Conservation (phyloP, 1,139 yeast species). For the Nakaseomyces kungkrabaensis region DNA sequence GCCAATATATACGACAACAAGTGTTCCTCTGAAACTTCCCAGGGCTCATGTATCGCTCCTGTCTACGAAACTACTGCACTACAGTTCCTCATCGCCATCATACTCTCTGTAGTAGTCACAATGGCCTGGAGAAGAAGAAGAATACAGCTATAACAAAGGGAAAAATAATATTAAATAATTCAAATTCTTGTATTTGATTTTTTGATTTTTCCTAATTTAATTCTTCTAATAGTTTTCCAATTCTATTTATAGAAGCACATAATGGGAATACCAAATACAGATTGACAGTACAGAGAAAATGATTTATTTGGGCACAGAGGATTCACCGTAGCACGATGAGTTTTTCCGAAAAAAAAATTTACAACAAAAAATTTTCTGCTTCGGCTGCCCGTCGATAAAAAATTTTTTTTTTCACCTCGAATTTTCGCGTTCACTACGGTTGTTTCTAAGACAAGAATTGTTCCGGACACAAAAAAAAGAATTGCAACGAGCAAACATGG, state of each 20-base stretch:
- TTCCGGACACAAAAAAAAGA: neutral
- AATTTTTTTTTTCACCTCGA: no score
- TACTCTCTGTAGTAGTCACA: conserved; percentile 9
- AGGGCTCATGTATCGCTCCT: conserved; percentile 12
- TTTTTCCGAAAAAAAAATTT: neutral
- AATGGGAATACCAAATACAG: no score
- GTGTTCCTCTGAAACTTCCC: conserved; percentile 14
- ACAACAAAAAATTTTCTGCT: no score
- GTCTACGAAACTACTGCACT: conserved; percentile 12
- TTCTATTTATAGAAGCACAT: no score
- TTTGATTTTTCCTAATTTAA: no score
- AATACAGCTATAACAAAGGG: conserved; percentile 1
- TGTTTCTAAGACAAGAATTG: neutral
- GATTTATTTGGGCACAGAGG: no score
- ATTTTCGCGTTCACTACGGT: neutral
- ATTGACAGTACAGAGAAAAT: no score
- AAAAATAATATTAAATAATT: no score
- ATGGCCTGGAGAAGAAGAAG: conserved; percentile 11
- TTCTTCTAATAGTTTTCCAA: no score
- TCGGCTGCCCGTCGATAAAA: no score
- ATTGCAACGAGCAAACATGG: no score
- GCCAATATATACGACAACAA: conserved; percentile 52
- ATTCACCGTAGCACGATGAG: neutral
- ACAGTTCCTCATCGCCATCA: conserved; percentile 11
- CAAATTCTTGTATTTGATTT: no score